Percentiles rank a stretch among this genome's conserved stretches.
Evolutionary conservation across 768 basidiomycete species (phyloP).

Genomic region (Amylocystis lapponica): DNA sequence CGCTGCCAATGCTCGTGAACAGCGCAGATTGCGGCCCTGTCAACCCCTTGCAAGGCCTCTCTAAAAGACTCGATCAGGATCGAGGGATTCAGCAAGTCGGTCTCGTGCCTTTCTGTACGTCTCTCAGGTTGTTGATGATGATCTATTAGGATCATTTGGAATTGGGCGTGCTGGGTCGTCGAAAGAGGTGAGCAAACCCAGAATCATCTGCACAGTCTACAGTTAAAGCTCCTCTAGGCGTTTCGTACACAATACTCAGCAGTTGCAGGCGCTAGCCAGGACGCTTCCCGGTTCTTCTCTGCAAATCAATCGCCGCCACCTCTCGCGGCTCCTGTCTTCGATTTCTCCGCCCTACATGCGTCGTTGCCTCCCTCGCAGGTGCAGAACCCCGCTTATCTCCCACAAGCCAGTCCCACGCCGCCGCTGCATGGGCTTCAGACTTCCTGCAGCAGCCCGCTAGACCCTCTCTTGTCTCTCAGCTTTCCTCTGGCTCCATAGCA

Average conservation of each 20-base stretch:
- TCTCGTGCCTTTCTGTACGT: slow-evolving; percentile 2
- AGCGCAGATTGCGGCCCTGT: slow-evolving; percentile 82
- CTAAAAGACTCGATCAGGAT: slow-evolving; percentile 76
- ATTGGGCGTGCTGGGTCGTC: slow-evolving; percentile 56
- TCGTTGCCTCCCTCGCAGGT: slow-evolving; percentile 35
- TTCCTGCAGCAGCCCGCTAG: slow-evolving; percentile 38
- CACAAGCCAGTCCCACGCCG: slow-evolving; percentile 12
- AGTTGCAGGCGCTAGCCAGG: slow-evolving; percentile 45
- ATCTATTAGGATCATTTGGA: slow-evolving; percentile 61
- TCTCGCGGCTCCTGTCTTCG: slow-evolving; percentile 41
- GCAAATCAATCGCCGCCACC: slow-evolving; percentile 19
- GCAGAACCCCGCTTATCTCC: slow-evolving; percentile 9
- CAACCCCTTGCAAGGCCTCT: slow-evolving; percentile 74
- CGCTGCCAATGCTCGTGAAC: slow-evolving; percentile 71
- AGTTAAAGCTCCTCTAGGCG: slow-evolving; percentile 29
- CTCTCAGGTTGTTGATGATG: not conserved
- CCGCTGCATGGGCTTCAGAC: slow-evolving; percentile 57
- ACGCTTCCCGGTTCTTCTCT: slow-evolving; percentile 68
- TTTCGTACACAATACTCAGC: slow-evolving; percentile 53
- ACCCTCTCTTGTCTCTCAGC: not conserved
- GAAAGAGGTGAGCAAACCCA: slow-evolving; percentile 43
- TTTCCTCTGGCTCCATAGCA: not conserved
- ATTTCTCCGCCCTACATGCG: slow-evolving; percentile 49
- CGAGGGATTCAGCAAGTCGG: slow-evolving; percentile 72
- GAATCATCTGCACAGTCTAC: not conserved